These are phyloP conservation scores for Aegilops tauschii DNA, from an alignment of 176 grass and related monocot species.

Conservation along the genomic window DNA sequence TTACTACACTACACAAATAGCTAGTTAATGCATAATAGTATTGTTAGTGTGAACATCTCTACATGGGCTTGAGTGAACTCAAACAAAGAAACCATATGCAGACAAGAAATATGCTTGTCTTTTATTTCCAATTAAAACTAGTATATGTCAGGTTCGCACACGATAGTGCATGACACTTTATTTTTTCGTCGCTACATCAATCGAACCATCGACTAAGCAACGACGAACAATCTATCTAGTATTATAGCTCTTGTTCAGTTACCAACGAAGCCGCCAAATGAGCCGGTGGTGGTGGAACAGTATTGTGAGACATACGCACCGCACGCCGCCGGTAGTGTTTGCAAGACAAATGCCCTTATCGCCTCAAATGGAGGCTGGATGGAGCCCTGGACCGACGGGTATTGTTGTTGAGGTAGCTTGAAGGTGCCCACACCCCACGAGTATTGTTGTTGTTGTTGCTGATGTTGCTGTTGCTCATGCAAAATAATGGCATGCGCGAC, in stretches of 20 bases:
- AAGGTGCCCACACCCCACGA: no score
- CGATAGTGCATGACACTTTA: not conserved
- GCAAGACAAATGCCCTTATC: not conserved
- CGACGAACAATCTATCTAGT: not conserved
- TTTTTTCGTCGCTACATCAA: not conserved
- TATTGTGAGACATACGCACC: not conserved
- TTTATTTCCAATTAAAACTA: not conserved
- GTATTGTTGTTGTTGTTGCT: no score
- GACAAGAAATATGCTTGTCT: not conserved
- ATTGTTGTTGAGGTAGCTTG: no score
- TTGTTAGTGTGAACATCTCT: not conserved
- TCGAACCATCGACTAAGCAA: not conserved
- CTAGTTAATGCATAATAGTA: not conserved
- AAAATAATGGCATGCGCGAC: no score
- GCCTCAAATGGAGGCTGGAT: not conserved
- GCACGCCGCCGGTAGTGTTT: not conserved
- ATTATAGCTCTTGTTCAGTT: not conserved
- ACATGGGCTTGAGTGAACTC: not conserved
- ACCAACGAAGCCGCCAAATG: not conserved
- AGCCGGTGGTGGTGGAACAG: no score
- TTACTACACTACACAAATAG: no score
- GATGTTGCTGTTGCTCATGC: no score
- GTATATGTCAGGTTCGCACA: not conserved
- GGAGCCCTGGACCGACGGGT: no score
- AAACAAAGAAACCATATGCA: not conserved